Conservation (phyloP, 1,139 yeast species). For the Sugiyamaella sp. region DNA sequence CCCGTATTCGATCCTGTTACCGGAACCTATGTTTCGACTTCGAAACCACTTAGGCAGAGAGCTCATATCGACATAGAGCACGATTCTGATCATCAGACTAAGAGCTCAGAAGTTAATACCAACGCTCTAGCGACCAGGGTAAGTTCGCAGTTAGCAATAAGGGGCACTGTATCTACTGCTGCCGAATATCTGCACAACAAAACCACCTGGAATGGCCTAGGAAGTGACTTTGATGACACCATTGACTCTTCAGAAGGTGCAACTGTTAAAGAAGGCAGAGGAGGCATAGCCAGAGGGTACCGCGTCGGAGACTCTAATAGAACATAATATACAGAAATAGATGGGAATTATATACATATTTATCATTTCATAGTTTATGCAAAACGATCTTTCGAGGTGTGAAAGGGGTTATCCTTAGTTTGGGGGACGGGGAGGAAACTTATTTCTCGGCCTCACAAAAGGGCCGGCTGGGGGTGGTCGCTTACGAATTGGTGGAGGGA, state of each 20-base stretch:
- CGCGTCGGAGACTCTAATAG: conserved; percentile 39
- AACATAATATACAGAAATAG: conserved; percentile 10
- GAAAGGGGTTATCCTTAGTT: neutral
- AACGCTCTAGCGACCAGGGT: conserved; percentile 59
- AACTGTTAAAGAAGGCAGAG: conserved; percentile 73
- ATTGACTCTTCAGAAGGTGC: conserved; percentile 51
- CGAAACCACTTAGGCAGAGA: conserved; percentile 71
- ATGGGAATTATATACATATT: conserved; percentile 6
- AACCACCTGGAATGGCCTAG: conserved; percentile 82
- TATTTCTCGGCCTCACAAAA: neutral
- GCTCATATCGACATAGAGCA: conserved; percentile 63
- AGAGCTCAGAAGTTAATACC: conserved; percentile 26
- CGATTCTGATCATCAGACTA: conserved; percentile 23
- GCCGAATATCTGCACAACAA: conserved; percentile 74
- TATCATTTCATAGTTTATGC: neutral
- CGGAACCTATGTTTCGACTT: conserved; percentile 67
- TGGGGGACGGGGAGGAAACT: neutral
- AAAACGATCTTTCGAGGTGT: neutral
- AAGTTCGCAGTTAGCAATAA: conserved; percentile 63
- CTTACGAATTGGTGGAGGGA: neutral
- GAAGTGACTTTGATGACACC: conserved; percentile 65
- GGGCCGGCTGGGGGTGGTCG: neutral
- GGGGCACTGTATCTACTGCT: conserved; percentile 85
- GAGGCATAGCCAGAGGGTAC: conserved; percentile 91
- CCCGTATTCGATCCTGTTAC: conserved; percentile 91